Evolutionary conservation across 768 basidiomycete species (phyloP).

Genomic region (Bullera alba): DNA sequence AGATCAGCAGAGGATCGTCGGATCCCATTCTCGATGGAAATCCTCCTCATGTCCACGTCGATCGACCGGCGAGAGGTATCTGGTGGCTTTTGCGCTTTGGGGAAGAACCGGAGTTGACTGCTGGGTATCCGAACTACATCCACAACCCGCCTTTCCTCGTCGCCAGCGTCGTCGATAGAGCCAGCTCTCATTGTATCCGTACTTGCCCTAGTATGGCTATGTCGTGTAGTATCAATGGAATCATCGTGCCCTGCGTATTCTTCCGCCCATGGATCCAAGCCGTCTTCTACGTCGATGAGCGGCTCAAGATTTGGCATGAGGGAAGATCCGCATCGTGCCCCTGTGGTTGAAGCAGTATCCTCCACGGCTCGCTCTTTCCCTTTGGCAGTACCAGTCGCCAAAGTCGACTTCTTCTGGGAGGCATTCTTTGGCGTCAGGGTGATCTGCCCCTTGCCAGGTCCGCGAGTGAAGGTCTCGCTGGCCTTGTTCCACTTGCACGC

Average conservation of each 20-base stretch:
- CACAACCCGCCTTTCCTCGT: constrained; percentile 9
- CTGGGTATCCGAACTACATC: constrained; percentile 34
- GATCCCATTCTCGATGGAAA: not conserved
- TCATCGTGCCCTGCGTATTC: too few relatives aligned
- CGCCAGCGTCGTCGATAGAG: too few relatives aligned
- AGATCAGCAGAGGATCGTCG: not conserved
- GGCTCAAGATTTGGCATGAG: not conserved
- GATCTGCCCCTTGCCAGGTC: constrained; percentile 40
- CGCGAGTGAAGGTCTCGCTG: constrained; percentile 29
- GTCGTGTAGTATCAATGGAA: too few relatives aligned
- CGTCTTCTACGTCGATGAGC: not conserved
- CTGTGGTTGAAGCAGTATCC: too few relatives aligned
- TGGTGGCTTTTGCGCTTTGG: constrained; percentile 4
- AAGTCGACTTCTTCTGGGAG: too few relatives aligned
- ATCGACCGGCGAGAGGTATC: not conserved
- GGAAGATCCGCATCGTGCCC: too few relatives aligned
- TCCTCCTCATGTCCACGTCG: not conserved
- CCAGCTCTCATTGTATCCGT: too few relatives aligned
- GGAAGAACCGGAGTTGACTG: constrained; percentile 37
- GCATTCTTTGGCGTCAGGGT: constrained; percentile 23
- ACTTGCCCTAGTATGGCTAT: too few relatives aligned
- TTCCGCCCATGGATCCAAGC: not conserved
- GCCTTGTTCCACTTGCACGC: constrained; percentile 44
- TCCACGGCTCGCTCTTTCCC: constrained; percentile 11
- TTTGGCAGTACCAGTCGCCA: constrained; percentile 15